Evolutionary conservation across 495 filamentous ascomycete genomes (phyloP).

Genomic region (Penicillium chermesinum): DNA sequence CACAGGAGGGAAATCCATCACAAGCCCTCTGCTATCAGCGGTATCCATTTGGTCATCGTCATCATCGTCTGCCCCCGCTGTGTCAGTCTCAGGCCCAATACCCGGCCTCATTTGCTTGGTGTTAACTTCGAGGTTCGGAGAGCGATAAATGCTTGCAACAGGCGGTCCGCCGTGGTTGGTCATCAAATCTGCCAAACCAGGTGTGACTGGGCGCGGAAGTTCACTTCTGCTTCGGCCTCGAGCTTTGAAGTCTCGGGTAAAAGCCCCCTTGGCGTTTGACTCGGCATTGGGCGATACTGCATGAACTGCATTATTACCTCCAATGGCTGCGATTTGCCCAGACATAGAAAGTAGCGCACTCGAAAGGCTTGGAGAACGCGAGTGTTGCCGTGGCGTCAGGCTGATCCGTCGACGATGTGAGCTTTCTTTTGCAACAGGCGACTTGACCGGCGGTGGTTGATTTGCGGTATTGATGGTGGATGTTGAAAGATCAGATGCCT

Average conservation of each 20-base stretch:
- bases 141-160: constrained; percentile 38
- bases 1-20: constrained; percentile 44
- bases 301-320: constrained; percentile 53
- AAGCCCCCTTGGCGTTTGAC: constrained; percentile 45
- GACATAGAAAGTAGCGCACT: constrained; percentile 60
- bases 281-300: constrained; percentile 45
- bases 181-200: constrained; percentile 43
- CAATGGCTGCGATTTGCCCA: constrained; percentile 57
- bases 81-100: constrained; percentile 10
- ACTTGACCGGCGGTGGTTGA: constrained; percentile 27
- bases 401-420: constrained; percentile 51
- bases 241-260: constrained; percentile 38
- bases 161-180: constrained; percentile 46
- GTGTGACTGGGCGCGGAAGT: constrained; percentile 43
- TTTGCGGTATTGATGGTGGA: constrained; percentile 23
- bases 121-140: constrained; percentile 17
- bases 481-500: constrained; percentile 31
- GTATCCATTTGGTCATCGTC: constrained; percentile 34
- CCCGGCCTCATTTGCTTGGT: constrained; percentile 4
- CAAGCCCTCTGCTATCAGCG: constrained; percentile 38
- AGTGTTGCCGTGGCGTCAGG: constrained; percentile 46
- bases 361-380: constrained; percentile 56
- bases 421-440: constrained; percentile 41
- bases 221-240: constrained; percentile 76
- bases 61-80: constrained; percentile 39